Evolutionary conservation across 768 basidiomycete genomes (phyloP).

Genomic region (Lentinula raphanica): DNA sequence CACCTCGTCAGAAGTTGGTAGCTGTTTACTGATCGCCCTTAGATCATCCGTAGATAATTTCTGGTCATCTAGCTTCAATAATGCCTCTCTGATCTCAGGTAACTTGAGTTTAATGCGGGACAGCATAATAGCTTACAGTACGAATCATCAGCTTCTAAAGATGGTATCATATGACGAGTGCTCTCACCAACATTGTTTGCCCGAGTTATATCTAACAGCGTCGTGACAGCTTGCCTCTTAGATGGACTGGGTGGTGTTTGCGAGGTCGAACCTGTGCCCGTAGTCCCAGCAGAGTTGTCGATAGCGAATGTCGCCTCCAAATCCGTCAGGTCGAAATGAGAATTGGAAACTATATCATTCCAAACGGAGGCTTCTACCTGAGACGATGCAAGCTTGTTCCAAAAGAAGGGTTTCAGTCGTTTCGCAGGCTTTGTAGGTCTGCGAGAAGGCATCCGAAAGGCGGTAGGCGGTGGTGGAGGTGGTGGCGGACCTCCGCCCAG

Average conservation of each 20-base stretch:
- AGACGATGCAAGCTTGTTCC: slow-evolving; percentile 67
- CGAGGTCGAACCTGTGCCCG: slow-evolving; percentile 30
- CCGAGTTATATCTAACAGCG: slow-evolving; percentile 71
- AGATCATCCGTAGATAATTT: slow-evolving; percentile 70
- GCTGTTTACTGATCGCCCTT: slow-evolving; percentile 64
- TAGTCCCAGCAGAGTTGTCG: slow-evolving; percentile 30
- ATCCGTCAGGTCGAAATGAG: slow-evolving; percentile 58
- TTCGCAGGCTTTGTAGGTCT: slow-evolving; percentile 18
- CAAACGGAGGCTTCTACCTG: slow-evolving; percentile 57
- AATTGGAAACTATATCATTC: slow-evolving; percentile 44
- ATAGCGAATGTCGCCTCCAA: slow-evolving; percentile 71
- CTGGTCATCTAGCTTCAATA: slow-evolving; percentile 68
- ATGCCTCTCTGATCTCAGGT: slow-evolving; percentile 60
- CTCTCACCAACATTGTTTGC: slow-evolving; percentile 78
- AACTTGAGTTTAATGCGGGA: slow-evolving; percentile 64
- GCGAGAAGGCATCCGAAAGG: slow-evolving; percentile 15
- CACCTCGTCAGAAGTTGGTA: slow-evolving; percentile 83
- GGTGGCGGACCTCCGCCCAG: slow-evolving; percentile 19
- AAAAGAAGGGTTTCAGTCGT: slow-evolving; percentile 79
- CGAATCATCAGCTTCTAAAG: slow-evolving; percentile 7
- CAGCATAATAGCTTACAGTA: slow-evolving; percentile 71
- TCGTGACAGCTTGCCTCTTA: slow-evolving; percentile 60
- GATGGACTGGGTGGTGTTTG: slow-evolving; percentile 31
- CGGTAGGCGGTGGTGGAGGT: slow-evolving; percentile 22
- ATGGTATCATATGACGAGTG: not conserved